A percentile compares a stretch with the other conserved stretches of the same genome.
Evolutionary conservation across 495 filamentous ascomycete species (phyloP).

Genomic region (Penicillium steckii): DNA sequence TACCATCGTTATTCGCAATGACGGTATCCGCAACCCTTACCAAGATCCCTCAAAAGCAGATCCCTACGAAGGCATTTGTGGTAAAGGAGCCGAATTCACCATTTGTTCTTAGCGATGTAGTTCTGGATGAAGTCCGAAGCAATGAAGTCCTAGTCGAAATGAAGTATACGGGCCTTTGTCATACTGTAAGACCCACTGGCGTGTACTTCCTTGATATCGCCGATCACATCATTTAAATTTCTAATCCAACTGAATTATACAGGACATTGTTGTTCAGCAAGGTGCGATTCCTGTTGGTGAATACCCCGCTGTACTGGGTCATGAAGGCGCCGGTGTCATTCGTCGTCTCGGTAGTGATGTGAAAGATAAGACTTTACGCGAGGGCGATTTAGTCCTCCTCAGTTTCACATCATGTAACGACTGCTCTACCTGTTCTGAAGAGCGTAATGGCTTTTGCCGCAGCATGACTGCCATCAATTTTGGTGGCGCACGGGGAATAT

Average conservation of each 20-base stretch:
- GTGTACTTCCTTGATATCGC: background rate
- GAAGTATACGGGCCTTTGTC: conserved; percentile 35
- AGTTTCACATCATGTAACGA: conserved; percentile 39
- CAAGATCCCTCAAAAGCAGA: conserved; percentile 20
- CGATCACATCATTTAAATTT: too few species aligned
- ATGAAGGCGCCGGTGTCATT: conserved; percentile 54
- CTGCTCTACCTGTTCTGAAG: conserved; percentile 26
- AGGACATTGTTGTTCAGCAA: conserved; percentile 38
- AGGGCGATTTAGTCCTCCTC: conserved; percentile 49
- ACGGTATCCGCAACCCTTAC: too few species aligned
- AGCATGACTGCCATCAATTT: conserved; percentile 40
- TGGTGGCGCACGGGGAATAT: conserved; percentile 22
- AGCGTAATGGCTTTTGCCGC: conserved; percentile 27
- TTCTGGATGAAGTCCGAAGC: conserved; percentile 26
- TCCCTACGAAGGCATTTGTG: conserved; percentile 29
- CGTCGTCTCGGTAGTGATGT: conserved; percentile 41
- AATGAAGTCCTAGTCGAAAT: conserved; percentile 35
- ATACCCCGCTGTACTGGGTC: conserved; percentile 46
- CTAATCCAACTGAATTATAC: background rate
- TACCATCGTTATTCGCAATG: background rate
- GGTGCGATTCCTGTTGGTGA: conserved; percentile 30
- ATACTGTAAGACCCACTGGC: conserved; percentile 22
- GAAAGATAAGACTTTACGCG: conserved; percentile 32
- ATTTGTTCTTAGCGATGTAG: conserved; percentile 27
- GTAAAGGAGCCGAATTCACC: conserved; percentile 23